Base-by-base conservation (phyloP, 768 basidiomycete species). In the Exidia glandulosa region DNA sequence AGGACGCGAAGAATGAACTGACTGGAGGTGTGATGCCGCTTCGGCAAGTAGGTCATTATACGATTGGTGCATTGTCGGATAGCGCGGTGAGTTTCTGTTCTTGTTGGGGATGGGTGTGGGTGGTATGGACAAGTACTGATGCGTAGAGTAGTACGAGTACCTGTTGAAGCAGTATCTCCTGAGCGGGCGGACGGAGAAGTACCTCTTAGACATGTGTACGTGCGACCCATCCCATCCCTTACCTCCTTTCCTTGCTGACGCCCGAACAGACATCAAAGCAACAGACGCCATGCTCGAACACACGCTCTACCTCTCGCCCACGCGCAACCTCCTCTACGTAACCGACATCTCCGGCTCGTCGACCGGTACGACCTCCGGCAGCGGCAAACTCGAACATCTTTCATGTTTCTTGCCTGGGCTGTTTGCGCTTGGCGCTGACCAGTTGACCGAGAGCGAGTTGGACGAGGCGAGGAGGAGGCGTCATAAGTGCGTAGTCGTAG, bases 81-180 rank as follows among this genome's bases (percentile, higher is more conserved):
- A 62, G 61, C 29, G 58, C 61, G 16, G 61, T 62, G 30, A 25
- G 61, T 62, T 9, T 55, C n/a, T 56, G 12, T 4, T 31, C 41
- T n/a, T n/a, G 13, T 50, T 14, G 9, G 23, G 41, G 41, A 13
- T 2, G 16, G 41, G 1, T 19, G 19, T 1, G 19, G 10, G 41
- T 1, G 10, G 41, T 14, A 45, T 2, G 41, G 2, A 19, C 19
- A 45, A 19, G 41, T 19, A 23, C 19, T 12, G 41, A 19, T 37
- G 36, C 36, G 36, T 10, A 37, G 16, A 19, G 19, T 56, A 67
- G 64, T 68, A 67, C 57, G 67, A 68, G 56, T 68, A 68, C 56
- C 54, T 68, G n/a, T 45, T 68, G 27, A 68, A 68, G 55, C 59
- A 61, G 19, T 68, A 65, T 48, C 55, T 67, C 14, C 60, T 67